These are phyloP conservation scores for Diutina pseudorugosa DNA, from an alignment of 1,139 yeast species.

Conservation along the genomic window DNA sequence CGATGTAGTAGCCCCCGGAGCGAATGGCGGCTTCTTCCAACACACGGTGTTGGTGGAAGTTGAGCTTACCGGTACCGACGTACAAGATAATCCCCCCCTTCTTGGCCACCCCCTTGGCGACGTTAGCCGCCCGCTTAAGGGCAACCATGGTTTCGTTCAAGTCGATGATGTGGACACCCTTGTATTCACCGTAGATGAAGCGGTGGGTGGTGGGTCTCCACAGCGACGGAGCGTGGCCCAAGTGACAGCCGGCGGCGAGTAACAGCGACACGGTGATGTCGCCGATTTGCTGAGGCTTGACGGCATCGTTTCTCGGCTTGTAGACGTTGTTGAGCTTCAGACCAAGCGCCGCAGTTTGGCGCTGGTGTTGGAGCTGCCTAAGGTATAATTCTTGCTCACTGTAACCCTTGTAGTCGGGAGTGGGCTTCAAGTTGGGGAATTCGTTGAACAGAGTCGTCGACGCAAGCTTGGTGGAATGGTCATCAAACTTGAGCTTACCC, in stretches of 20 bases:
- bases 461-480: conserved; percentile 1
- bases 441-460: conserved; percentile 9
- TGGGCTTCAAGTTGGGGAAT: conserved; percentile 30
- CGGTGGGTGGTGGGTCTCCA: conserved; percentile 86
- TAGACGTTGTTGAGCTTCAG: conserved; percentile 53
- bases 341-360: conserved; percentile 45
- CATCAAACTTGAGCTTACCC: background rate
- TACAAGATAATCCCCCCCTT: conserved; percentile 78
- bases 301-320: conserved; percentile 55
- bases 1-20: conserved; percentile 68
- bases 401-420: conserved; percentile 39
- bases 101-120: conserved; percentile 67
- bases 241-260: conserved; percentile 87
- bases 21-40: conserved; percentile 74
- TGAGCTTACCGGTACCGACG: conserved; percentile 66
- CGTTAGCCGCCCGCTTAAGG: conserved; percentile 69
- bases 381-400: conserved; percentile 65
- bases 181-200: conserved; percentile 74
- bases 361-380: conserved; percentile 48
- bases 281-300: conserved; percentile 42
- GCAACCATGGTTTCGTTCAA: conserved; percentile 68
- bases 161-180: conserved; percentile 83
- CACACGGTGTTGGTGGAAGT: conserved; percentile 53
- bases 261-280: conserved; percentile 56
- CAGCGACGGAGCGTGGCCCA: conserved; percentile 76